Base-by-base conservation (phyloP, 1,284 basidiomycete genomes). In the Cutaneotrichosporon spelunceum region DNA sequence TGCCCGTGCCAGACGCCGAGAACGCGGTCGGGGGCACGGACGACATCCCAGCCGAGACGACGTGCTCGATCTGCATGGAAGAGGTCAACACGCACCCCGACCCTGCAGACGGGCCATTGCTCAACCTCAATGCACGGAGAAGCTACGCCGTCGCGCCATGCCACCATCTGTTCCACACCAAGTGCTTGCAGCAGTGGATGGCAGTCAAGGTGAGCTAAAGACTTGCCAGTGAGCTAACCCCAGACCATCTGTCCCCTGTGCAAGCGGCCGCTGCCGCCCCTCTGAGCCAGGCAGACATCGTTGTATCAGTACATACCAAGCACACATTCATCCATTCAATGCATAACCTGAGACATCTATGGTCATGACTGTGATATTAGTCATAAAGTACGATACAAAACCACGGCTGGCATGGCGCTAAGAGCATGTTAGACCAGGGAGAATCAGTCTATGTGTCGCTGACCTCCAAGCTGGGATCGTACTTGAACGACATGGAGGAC, bases 51-150 rank as follows among this genome's bases (percentile, higher is more conserved):
- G 45, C 34, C n/a, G 53, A 44, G 59, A 90, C 88, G 6, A 90
- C 93, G 70, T 94, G 91, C 69, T 86, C 89, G 4, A 93, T 94
- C 64, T 94, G 91, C 74, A 92, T 93, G 89, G 91, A 94, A 63
- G 83, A 86, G 9, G 93, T 93, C 63, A 72, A 84, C 45, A 78
- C 86, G n/a, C 84, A 86, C 55, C 76, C 67, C 56, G 64, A 71
- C 55, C 53, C 56, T 8, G 53, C 39, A 9, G 42, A 47, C 5
- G 61, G 81, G 70, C 66, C 67, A 58, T 73, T 80, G 65, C 59
- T 72, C 42, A 73, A 75, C 21, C 64, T 72, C n/a, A 72, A 75
- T 48, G 78, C 82, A 62, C 83, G 86, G 67, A 86, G 87, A 73
- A 84, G 80, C 60, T 93, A 93, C 70, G 91, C 91, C 72, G 79